phyloP scores from a whole-genome alignment of 192 early-diverging fungal species.

The Coemansia erecta region DNA sequence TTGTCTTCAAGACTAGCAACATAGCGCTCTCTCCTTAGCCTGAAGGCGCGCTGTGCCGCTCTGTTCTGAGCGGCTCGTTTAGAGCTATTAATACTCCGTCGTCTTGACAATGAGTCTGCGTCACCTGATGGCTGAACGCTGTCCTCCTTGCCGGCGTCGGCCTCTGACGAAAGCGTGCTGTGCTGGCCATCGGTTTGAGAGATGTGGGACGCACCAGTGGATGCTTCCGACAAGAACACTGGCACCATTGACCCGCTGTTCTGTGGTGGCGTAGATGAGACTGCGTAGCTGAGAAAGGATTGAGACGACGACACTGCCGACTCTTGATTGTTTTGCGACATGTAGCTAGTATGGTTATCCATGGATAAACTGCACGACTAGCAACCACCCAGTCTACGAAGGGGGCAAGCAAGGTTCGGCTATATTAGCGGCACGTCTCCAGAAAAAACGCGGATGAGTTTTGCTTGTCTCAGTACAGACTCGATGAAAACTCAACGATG shows the following conservation, averaged over 20 bases:
- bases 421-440: too few species aligned
- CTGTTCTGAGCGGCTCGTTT: slow-evolving; percentile 53
- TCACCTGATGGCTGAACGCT: slow-evolving; percentile 18
- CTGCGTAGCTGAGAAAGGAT: slow-evolving; percentile 11
- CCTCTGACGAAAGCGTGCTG: slow-evolving; percentile 19
- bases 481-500: too few species aligned
- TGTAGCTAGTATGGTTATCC: slow-evolving; percentile 26
- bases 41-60: slow-evolving; percentile 49
- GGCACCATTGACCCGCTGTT: not conserved
- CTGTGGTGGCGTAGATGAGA: slow-evolving; percentile 7
- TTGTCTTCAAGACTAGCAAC: slow-evolving; percentile 49
- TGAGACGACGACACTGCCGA: slow-evolving; percentile 8
- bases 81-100: slow-evolving; percentile 51
- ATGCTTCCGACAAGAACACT: not conserved
- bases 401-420: too few species aligned
- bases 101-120: slow-evolving; percentile 11
- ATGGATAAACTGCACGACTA: slow-evolving; percentile 5
- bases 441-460: too few species aligned
- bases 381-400: too few species aligned
- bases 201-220: not conserved
- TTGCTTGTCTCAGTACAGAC: too few species aligned
- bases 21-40: slow-evolving; percentile 46
- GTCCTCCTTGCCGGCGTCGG: slow-evolving; percentile 29
- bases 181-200: slow-evolving; percentile 12
- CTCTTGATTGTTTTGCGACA: slow-evolving; percentile 20